Conservation (phyloP, 306 rosid species). For the Cyclanthera cordifolia region DNA sequence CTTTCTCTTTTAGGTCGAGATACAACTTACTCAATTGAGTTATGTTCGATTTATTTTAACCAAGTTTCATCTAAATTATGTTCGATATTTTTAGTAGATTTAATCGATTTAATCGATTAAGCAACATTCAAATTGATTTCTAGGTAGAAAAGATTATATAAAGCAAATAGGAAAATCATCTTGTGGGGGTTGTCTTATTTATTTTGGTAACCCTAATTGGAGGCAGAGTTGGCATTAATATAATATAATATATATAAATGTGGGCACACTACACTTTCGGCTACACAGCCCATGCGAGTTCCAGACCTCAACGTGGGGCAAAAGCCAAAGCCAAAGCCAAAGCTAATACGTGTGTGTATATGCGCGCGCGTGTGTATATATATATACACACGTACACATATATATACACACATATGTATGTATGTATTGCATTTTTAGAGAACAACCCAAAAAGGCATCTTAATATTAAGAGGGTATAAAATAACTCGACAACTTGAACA, state of each 20-base stretch:
- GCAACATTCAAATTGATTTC: neutral
- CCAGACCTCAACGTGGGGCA: neutral
- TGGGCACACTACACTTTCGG: neutral
- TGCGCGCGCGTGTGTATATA: no score
- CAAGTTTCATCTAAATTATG: no score
- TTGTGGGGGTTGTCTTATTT: neutral
- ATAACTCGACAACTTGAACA: no score
- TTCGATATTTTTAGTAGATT: no score
- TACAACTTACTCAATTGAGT: no score
- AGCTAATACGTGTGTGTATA: no score
- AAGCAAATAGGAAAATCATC: neutral
- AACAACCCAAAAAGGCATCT: neutral
- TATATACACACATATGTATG: no score
- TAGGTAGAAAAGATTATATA: neutral
- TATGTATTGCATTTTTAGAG: neutral
- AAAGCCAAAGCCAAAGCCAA: neutral
- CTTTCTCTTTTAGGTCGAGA: no score
- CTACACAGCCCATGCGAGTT: neutral
- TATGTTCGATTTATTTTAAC: no score
- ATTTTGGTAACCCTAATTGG: conserved; percentile 2
- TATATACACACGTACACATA: no score
- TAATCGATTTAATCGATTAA: no score
- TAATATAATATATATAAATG: neutral
- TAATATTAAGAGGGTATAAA: no score
- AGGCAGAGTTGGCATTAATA: neutral